Evolutionary conservation across 352 stramenopile genomes (phyloP).

Genomic region (Globisporangium paroecandrum): DNA sequence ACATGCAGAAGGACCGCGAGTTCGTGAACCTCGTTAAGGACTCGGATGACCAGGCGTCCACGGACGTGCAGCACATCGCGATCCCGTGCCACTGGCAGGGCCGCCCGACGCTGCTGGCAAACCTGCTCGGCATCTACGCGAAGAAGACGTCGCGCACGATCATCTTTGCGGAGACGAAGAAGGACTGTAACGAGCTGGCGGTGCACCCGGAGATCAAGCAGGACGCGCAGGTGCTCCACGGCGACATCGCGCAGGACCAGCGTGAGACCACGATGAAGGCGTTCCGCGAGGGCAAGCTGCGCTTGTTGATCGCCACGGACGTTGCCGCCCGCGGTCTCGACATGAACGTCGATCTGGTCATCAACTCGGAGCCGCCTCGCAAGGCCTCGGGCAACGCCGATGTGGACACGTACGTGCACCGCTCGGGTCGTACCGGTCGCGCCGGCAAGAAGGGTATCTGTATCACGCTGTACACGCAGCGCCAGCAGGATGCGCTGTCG

Average conservation of each 20-base stretch:
- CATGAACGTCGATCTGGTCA: conserved; percentile 96
- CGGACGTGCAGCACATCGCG: conserved; percentile 91
- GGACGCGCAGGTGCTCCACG: conserved; percentile 91
- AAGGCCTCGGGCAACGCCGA: conserved; percentile 85
- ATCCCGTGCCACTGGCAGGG: conserved; percentile 91
- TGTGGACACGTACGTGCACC: conserved; percentile 98
- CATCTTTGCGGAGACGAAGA: conserved; percentile 95
- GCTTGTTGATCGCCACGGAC: conserved; percentile 96
- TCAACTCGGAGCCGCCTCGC: conserved; percentile 92
- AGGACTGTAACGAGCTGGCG: conserved; percentile 92
- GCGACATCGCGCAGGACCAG: conserved; percentile 96
- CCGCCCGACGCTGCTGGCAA: conserved; percentile 69
- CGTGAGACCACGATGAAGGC: conserved; percentile 96
- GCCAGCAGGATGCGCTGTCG: conserved; percentile 70
- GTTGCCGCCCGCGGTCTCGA: conserved; percentile 96
- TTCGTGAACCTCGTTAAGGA: conserved; percentile 92
- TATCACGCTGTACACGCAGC: conserved; percentile 94
- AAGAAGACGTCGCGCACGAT: conserved; percentile 90
- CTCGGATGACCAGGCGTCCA: conserved; percentile 85
- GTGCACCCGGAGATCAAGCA: conserved; percentile 88
- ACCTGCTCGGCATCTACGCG: conserved; percentile 74
- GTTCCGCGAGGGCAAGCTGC: conserved; percentile 94
- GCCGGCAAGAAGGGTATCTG: conserved; percentile 95
- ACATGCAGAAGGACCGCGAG: conserved; percentile 87
- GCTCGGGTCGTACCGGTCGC: conserved; percentile 95